Evolutionary conservation across 805 yeast species (phyloP), one percentile per base, ranked within the genome.

Genomic region (Maudiozyma pseudohumilis): DNA sequence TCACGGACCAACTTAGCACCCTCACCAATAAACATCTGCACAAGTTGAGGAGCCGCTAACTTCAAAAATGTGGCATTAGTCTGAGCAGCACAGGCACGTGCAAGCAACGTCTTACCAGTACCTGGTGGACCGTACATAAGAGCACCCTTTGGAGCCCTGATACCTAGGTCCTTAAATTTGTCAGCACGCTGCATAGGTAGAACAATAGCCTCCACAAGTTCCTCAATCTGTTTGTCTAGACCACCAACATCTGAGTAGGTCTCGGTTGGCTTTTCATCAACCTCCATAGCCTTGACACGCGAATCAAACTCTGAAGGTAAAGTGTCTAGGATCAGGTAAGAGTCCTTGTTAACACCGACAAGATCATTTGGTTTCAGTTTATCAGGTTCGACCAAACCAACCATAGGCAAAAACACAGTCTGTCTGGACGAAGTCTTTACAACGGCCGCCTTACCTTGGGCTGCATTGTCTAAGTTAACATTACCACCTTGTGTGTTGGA

Each of bases 61-160:
- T 94, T 85, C 58, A 92, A 70, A 60, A 92, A 92, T 0, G 98
- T 92, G 12, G 98, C 98, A 62, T 88, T 87, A 1, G 97, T 85
- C 62, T 92, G 97, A 38, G 96, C 96, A 18, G 99, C 99, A 66
- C 96, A 94, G 2, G 98, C 98, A 60, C 96, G 79, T 8, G 99
- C 99, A 48, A 92, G 70, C 43, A 92, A 68, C 2, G 98, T 92
- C 64, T 92, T 92, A 61, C 99, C 99, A 2, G 98, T 92, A 61
- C 99, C 99, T 38, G 99, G 99, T 7, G 99, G 97, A 26, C 99
- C 99, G 59, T 92, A 92, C 88, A 92, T 86, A 38, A 92, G 70
- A 3, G 96, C 97, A 60, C 98, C 98, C 61, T 92, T 92, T 41
- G 98, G 98, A 12, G 98, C 94, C 59, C 84, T 89, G 56, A 92